These are phyloP conservation scores for Cryptococcus floricola DNA, from an alignment of 1,284 basidiomycete genomes.

Conservation along the genomic window DNA sequence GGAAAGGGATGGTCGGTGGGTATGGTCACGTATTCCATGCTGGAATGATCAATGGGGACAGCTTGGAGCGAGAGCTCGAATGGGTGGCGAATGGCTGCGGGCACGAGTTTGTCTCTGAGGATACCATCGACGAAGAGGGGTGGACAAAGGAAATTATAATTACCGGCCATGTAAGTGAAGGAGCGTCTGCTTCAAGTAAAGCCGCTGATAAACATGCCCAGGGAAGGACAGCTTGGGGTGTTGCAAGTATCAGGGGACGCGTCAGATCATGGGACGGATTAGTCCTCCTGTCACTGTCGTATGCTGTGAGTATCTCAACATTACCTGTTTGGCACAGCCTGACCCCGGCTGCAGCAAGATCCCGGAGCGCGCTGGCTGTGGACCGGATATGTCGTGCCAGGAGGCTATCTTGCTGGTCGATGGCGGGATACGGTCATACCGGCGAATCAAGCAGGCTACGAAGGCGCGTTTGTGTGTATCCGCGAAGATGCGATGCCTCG, in stretches of 20 bases:
- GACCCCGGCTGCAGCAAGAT: constrained; percentile 10
- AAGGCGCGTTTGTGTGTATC: constrained; percentile 38
- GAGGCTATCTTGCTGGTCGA: constrained; percentile 39
- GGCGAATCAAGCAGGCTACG: constrained; percentile 35
- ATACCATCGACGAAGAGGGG: constrained; percentile 34
- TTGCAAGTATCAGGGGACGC: constrained; percentile 35
- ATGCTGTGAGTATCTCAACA: constrained; percentile 19
- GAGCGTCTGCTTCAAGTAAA: too few relatives aligned
- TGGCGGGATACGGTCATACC: constrained; percentile 48
- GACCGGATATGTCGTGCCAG: constrained; percentile 46
- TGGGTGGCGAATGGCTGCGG: constrained; percentile 37
- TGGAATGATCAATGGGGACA: constrained; percentile 37
- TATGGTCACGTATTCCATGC: constrained; percentile 35
- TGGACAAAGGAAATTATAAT: constrained; percentile 50
- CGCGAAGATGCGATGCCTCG: constrained; percentile 25
- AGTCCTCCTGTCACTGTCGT: constrained; percentile 29
- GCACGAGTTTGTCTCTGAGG: constrained; percentile 26
- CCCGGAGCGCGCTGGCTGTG: constrained; percentile 43
- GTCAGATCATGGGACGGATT: constrained; percentile 48
- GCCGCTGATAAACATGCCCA: not conserved
- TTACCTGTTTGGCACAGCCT: too few relatives aligned
- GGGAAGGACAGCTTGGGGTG: constrained; percentile 34
- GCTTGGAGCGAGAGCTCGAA: constrained; percentile 28
- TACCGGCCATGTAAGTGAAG: constrained; percentile 30
- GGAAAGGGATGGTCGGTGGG: constrained; percentile 41